Evolutionary conservation across 352 stramenopile genomes (phyloP), one percentile per base, ranked within the genome.

Genomic region (Phytophthora hibernalis): DNA sequence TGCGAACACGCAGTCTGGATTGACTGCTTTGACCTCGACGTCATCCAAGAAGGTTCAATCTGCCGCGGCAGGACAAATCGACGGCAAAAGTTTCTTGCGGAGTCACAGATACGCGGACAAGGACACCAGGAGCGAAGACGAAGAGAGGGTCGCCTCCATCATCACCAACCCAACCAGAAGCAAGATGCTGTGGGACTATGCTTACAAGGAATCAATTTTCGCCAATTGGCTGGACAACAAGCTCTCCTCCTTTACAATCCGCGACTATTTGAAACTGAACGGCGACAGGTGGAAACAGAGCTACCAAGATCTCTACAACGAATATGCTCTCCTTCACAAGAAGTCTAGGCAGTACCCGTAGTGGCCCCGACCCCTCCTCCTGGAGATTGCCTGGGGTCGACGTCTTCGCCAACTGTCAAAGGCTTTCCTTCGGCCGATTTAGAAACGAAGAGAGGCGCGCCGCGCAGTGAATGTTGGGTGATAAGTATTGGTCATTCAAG

Each of bases 271-370:
- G 38, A 24, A 24, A 2, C 38, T 45, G 38, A 28, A 28, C 24
- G 7, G 7, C 12, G 6, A 30, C 0, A 31, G 21, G 13, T 26
- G 22, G 6, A 58, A 58, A 13, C 6, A 48, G 13, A 47, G 48
- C 18, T 58, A 58, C 35, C 51, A 42, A 5, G 33, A 5, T 16
- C 35, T 58, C 33, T 58, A 58, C 35, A 49, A 58, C 35, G 51
- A 58, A 15, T 58, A 58, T 35, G 51, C 51, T 12, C 20, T 8
- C 5, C 21, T 58, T 12, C 20, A 21, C 13, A 47, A 58, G 21
- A 21, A 20, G 7, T 15, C 20, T 8, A 22, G 22, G 12, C 7
- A 20, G 37, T 58, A 58, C n/a, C 51, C 51, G 52, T 50, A 59
- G 10, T 38, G 35, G 16, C 7, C 12, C 12, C 20, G 5, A 6